Evolutionary conservation across 140 eudicot genomes (phyloP).

Genomic region (Ambrosia hybrid): DNA sequence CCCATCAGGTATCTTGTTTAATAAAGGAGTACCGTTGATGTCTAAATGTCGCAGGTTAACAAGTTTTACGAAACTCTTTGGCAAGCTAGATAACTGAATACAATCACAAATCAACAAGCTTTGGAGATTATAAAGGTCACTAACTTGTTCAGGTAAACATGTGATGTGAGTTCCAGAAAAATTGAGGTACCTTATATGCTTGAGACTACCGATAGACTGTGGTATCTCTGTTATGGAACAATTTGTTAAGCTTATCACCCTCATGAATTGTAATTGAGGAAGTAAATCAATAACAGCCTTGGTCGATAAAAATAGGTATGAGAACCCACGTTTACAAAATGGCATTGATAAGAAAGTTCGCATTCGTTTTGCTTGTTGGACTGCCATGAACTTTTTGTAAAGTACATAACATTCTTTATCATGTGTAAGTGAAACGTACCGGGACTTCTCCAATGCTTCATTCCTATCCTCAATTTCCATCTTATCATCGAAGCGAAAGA

Average conservation of each 20-base stretch:
- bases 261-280: constrained; percentile 25
- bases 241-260: constrained; percentile 24
- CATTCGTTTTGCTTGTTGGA: constrained; percentile 22
- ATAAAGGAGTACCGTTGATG: constrained; percentile 13
- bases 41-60: constrained; percentile 27
- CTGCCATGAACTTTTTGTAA: constrained; percentile 21
- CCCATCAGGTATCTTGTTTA: constrained; percentile 16
- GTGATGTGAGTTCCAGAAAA: constrained; percentile 29
- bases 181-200: constrained; percentile 35
- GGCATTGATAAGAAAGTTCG: constrained; percentile 40
- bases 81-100: background rate
- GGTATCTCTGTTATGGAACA: constrained; percentile 32
- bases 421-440: constrained; percentile 30
- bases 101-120: constrained; percentile 13
- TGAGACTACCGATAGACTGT: constrained; percentile 18
- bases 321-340: background rate
- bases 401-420: constrained; percentile 18
- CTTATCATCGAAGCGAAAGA: constrained; percentile 25
- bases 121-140: constrained; percentile 21
- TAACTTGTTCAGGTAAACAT: constrained; percentile 22
- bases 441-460: constrained; percentile 16
- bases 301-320: constrained; percentile 31
- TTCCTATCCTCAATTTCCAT: constrained; percentile 14
- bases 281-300: constrained; percentile 13
- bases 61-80: background rate